Evolutionary conservation across 306 rosid genomes (phyloP).

Genomic region (Corylus americana): DNA sequence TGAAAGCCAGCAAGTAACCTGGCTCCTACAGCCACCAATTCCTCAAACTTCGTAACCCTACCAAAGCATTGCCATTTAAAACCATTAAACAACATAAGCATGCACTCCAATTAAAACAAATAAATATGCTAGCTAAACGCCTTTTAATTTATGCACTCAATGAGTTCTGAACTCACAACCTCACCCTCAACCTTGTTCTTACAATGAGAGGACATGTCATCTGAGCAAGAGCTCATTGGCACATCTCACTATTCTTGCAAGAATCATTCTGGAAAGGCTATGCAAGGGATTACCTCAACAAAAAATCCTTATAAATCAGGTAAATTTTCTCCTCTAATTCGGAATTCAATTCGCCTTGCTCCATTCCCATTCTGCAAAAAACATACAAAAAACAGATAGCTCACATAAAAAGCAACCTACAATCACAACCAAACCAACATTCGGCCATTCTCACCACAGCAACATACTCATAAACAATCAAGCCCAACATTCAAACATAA

Average conservation of each 20-base stretch:
- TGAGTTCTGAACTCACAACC: too few species aligned
- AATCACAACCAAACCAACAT: too few species aligned
- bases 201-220: too few species aligned
- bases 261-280: neutral
- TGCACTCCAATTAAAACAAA: neutral
- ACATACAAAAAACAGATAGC: neutral
- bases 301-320: constrained; percentile 52
- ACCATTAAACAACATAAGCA: neutral
- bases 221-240: too few species aligned
- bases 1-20: constrained; percentile 60
- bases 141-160: too few species aligned
- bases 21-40: constrained; percentile 56
- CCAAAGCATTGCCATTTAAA: constrained; percentile 27
- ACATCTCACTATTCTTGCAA: neutral
- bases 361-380: constrained; percentile 39
- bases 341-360: constrained; percentile 30
- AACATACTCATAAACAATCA: too few species aligned
- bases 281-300: constrained; percentile 54
- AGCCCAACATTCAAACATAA: too few species aligned
- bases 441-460: too few species aligned
- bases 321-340: constrained; percentile 34
- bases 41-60: constrained; percentile 69
- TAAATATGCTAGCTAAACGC: neutral
- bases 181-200: too few species aligned
- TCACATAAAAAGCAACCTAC: too few species aligned